These are phyloP conservation scores for Venturia oleaginea DNA, from an alignment of 2,329 filamentous ascomycete genomes.

Conservation along the genomic window DNA sequence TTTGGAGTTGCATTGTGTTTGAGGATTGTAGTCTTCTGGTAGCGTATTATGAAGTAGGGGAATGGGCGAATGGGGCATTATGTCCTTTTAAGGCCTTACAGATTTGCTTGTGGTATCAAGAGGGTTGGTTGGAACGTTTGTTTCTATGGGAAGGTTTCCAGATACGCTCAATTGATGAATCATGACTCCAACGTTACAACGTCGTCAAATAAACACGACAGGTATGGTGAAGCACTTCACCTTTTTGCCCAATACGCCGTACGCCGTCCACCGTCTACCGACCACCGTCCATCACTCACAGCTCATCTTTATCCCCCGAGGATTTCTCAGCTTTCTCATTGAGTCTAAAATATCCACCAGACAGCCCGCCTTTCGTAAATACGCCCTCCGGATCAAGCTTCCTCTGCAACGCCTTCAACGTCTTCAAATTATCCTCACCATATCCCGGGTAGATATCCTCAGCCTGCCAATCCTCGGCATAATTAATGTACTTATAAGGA, in stretches of 20 bases:
- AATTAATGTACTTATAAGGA: conserved; percentile 40
- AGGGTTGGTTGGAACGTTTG: too few species aligned
- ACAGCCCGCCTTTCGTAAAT: conserved; percentile 17
- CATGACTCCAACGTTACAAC: not conserved
- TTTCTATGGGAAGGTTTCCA: too few species aligned
- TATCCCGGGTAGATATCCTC: conserved; percentile 36
- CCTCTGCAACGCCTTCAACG: conserved; percentile 26
- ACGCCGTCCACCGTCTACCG: not conserved
- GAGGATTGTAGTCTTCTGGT: too few species aligned
- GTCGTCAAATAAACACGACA: not conserved
- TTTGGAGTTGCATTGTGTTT: not conserved
- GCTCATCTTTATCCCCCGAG: not conserved
- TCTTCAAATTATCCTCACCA: conserved; percentile 27
- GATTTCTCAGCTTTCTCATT: conserved; percentile 1
- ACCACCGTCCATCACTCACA: not conserved
- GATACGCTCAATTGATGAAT: not conserved
- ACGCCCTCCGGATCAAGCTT: conserved; percentile 35
- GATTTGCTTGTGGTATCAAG: too few species aligned
- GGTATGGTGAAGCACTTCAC: not conserved
- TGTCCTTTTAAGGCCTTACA: too few species aligned
- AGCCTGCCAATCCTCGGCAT: conserved; percentile 30
- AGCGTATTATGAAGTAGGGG: too few species aligned
- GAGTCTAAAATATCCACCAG: conserved; percentile 8
- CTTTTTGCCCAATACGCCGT: not conserved
- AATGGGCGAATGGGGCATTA: too few species aligned